phyloP scores from a whole-genome alignment of 148 eudicot genomes.

The Limonium bicolor region DNA sequence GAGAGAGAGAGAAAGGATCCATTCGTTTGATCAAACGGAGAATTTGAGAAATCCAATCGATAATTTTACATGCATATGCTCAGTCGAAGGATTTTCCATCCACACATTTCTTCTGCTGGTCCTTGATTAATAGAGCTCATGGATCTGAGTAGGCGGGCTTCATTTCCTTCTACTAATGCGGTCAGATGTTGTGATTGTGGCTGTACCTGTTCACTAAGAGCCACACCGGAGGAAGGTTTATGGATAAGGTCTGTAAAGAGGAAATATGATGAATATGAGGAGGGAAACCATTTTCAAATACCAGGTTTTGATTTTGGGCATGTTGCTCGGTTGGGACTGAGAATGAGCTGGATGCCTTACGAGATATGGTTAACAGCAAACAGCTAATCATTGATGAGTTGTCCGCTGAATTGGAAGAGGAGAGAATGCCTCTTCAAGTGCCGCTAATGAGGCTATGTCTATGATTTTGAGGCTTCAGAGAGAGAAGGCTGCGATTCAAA shows the following conservation, averaged over 20 bases:
- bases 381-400: slow-evolving; percentile 63
- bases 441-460: slow-evolving; percentile 91
- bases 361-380: slow-evolving; percentile 59
- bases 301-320: slow-evolving; percentile 47
- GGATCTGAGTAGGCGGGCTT: slow-evolving; percentile 9
- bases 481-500: slow-evolving; percentile 73
- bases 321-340: slow-evolving; percentile 57
- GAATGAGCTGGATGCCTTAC: slow-evolving; percentile 52
- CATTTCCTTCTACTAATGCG: slow-evolving; percentile 23
- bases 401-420: slow-evolving; percentile 67
- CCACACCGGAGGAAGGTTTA: slow-evolving; percentile 26
- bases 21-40: no score
- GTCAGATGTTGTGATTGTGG: slow-evolving; percentile 62
- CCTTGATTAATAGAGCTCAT: no score
- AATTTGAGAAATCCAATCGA: no score
- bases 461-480: slow-evolving; percentile 90
- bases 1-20: no score
- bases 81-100: no score
- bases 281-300: slow-evolving; percentile 18
- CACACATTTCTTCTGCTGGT: no score
- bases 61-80: no score
- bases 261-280: slow-evolving; percentile 46
- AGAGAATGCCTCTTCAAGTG: slow-evolving; percentile 83
- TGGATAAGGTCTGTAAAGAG: slow-evolving; percentile 68
- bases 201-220: slow-evolving; percentile 36